Percentiles rank a stretch among this genome's conserved stretches.
Conservation (phyloP, 352 stramenopile genomes). For the Phytophthora constricta region DNA sequence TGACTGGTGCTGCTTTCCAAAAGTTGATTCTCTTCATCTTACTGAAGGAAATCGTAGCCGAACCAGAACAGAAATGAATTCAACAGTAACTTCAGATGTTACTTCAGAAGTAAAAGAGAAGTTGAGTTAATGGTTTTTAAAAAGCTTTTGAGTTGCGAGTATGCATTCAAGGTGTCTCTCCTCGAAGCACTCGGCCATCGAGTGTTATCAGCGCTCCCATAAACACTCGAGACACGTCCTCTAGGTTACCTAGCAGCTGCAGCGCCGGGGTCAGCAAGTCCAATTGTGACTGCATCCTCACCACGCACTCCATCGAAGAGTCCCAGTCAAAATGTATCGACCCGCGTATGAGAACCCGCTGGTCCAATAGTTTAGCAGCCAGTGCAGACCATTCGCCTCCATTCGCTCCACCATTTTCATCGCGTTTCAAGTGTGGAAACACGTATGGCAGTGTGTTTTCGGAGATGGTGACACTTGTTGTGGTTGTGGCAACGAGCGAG, state of each 20-base stretch:
- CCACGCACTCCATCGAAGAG: not conserved
- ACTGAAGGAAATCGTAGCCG: too few relatives aligned
- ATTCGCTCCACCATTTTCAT: not conserved
- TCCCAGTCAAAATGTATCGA: constrained; percentile 19
- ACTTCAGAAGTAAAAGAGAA: too few relatives aligned
- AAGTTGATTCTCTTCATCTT: not conserved
- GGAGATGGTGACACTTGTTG: constrained; percentile 9
- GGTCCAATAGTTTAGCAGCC: constrained; percentile 1
- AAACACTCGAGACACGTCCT: constrained; percentile 7
- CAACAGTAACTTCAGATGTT: too few relatives aligned
- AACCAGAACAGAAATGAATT: too few relatives aligned
- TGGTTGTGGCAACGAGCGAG: constrained; percentile 13
- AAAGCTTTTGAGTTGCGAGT: too few relatives aligned
- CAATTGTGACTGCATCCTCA: constrained; percentile 6
- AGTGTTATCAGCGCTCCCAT: constrained; percentile 5
- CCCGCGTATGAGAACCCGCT: constrained; percentile 4
- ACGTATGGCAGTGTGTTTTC: not conserved
- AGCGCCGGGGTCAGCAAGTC: constrained; percentile 19
- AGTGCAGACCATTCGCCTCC: not conserved
- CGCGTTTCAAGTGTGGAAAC: not conserved
- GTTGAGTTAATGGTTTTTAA: too few relatives aligned
- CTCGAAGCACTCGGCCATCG: not conserved
- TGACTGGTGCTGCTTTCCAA: not conserved
- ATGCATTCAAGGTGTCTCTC: too few relatives aligned
- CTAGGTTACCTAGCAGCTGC: constrained; percentile 8